Percentiles rank a stretch among this genome's conserved stretches.
Evolutionary conservation across 2,329 filamentous ascomycete species (phyloP).

Genomic region (Penicillium sp.): DNA sequence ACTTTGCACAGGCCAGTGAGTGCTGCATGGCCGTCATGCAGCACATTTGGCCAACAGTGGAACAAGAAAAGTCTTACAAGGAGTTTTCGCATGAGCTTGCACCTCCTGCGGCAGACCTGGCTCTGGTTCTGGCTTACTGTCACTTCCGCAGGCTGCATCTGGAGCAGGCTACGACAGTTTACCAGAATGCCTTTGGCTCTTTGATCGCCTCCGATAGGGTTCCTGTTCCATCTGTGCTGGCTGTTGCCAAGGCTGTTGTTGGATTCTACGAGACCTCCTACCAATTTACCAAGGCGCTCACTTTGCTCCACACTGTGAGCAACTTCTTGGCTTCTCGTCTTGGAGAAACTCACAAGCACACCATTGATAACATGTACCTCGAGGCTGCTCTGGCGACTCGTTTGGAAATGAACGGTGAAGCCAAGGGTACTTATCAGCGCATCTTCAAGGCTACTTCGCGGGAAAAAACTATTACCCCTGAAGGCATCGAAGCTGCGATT

Average conservation of each 20-base stretch:
- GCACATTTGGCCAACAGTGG: slow-evolving; percentile 35
- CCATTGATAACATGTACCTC: slow-evolving; percentile 51
- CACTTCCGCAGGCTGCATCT: slow-evolving; percentile 37
- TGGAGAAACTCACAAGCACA: slow-evolving; percentile 44
- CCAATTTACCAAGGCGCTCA: slow-evolving; percentile 36
- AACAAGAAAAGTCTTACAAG: slow-evolving; percentile 30
- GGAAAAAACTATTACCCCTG: slow-evolving; percentile 32
- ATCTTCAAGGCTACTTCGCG: slow-evolving; percentile 43
- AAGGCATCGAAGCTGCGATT: slow-evolving; percentile 50
- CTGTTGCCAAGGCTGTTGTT: slow-evolving; percentile 37
- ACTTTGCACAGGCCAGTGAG: slow-evolving; percentile 33
- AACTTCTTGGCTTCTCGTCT: slow-evolving; percentile 34
- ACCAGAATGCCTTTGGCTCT: slow-evolving; percentile 37
- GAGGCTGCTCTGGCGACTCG: slow-evolving; percentile 50
- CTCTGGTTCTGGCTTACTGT: slow-evolving; percentile 35
- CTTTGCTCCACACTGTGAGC: slow-evolving; percentile 33
- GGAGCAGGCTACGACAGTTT: slow-evolving; percentile 29
- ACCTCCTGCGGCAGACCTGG: slow-evolving; percentile 34
- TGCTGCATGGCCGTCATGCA: slow-evolving; percentile 32
- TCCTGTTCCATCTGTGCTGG: slow-evolving; percentile 31
- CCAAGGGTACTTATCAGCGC: slow-evolving; percentile 47
- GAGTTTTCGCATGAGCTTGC: slow-evolving; percentile 33
- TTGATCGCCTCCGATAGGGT: slow-evolving; percentile 34
- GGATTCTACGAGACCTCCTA: slow-evolving; percentile 41
- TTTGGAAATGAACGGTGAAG: slow-evolving; percentile 36